Evolutionary conservation across 2,329 filamentous ascomycete species (phyloP).

Genomic region (Talaromyces amestolkiae): DNA sequence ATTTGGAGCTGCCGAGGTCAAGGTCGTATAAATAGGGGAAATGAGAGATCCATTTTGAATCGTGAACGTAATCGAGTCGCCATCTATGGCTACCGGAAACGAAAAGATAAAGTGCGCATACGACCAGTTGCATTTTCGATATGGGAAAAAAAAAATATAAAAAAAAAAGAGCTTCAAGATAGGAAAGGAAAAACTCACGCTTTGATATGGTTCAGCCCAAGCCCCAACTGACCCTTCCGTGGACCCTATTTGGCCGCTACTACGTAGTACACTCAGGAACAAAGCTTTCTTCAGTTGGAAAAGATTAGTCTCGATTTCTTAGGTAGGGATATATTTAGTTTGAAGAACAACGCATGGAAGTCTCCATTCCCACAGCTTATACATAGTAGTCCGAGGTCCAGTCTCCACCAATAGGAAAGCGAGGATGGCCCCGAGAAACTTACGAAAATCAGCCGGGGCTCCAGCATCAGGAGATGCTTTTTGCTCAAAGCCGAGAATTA

Average conservation of each 20-base stretch:
- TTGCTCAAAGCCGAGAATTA: neutral
- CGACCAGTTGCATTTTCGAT: neutral
- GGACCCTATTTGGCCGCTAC: neutral
- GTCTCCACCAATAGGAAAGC: neutral
- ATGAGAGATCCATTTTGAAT: neutral
- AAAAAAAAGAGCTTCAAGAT: neutral
- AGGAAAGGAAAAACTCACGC: neutral
- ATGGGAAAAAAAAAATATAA: neutral
- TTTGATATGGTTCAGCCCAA: neutral
- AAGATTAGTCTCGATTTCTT: neutral
- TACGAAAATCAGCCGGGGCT: neutral
- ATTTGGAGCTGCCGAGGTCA: neutral
- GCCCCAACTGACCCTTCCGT: neutral
- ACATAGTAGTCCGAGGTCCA: neutral
- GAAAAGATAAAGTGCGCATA: neutral
- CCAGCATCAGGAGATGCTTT: conserved; percentile 4
- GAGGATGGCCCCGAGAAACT: neutral
- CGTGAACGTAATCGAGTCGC: neutral
- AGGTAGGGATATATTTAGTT: neutral
- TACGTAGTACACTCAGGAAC: neutral
- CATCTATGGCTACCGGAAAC: neutral
- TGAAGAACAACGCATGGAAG: neutral
- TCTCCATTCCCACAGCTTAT: neutral
- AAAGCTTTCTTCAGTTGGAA: neutral
- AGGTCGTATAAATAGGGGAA: neutral